Base-by-base conservation (phyloP, 2,329 filamentous ascomycete genomes). In the Pestalotiopsis sp. region DNA sequence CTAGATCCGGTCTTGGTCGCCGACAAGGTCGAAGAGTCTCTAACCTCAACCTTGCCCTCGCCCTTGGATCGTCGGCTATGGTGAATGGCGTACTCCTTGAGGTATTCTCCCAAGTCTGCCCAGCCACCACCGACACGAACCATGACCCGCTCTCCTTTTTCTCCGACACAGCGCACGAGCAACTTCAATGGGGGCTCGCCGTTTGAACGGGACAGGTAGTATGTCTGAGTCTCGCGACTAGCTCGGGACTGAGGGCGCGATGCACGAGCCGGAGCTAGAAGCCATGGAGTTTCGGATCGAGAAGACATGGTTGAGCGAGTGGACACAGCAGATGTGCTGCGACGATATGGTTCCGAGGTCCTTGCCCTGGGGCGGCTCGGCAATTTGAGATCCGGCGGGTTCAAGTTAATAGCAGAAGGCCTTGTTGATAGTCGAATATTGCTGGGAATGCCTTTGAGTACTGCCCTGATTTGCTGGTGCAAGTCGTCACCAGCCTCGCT, bases 71-170 rank as follows among this genome's bases (percentile, higher is more conserved):
- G 90, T n/a, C 93, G 91, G 58, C 93, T 93, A 78, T 99, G 96
- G 77, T 99, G 96, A 69, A 91, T 90, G 7, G 94, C 95, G 76
- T 98, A 99, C 79, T 97, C 94, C 74, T 94, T 92, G 57, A 99
- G 86, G 77, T 98, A 99, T 79, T 98, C 96, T 49, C 93, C 95
- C 23, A 99, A 84, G 79, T 99, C 96, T 14, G 95, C 94, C 96
- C 96, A 99, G n/a, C 96, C 96, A 69, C 96, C 96, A 13, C 96
- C 96, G 13, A 99, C 95, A 45, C 96, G 92, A 7, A 99, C 96
- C 96, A 99, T 98, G 70, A 98, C 94, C 65, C 96, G 90, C 80
- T 98, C 94, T 17, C 93, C 94, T 68, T 90, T 87, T 78, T 97
- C 94, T 64, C 96, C 96, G 2, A 99, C 95, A 1, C 94, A 91